Evolutionary conservation across 2,329 filamentous ascomycete genomes (phyloP), one percentile per base, ranked within the genome.

Genomic region (Xylariaceae sp.): DNA sequence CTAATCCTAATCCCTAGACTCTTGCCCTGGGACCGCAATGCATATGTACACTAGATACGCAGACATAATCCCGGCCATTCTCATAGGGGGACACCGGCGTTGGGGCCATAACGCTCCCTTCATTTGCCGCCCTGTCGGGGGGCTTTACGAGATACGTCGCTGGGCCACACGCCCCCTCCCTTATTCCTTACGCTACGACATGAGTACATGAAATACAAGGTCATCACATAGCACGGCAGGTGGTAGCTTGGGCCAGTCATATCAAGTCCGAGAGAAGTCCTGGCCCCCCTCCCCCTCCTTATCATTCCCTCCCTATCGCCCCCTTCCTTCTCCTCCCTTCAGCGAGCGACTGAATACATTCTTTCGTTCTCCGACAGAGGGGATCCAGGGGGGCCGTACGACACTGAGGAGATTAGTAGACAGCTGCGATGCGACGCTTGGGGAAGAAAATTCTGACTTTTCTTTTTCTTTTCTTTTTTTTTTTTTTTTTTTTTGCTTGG

Each of bases 371-470:
- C 48, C 52, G 39, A 34, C n/a, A 44, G 37, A 52, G 49, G 47
- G 42, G 37, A n/a, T 32, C 35, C 30, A 55, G 37, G 43, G 48
- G 32, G 47, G 34, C 43, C 50, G 55, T 51, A 58, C 50, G 50
- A 53, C 45, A 32, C 47, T 50, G 34, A 44, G 31, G 55, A 47
- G 47, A 60, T 62, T 62, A 58, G 59, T 48, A 61, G 59, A 61
- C 58, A 62, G 55, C 61, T 65, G 64, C 61, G 62, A 60, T 64
- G 57, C 59, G 57, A 65, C 62, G 57, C 57, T 59, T 62, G 54
- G 29, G 39, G 39, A 19, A 41, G 11, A 54, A 57, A 54, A 55
- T 54, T 60, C 60, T 60, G 47, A 60, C 58, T 62, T 63, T 64
- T 50, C 19, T 19, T 19, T 19, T 19, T 64, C 1, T 19, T n/a